Evolutionary conservation across 2,329 filamentous ascomycete genomes (phyloP).

Genomic region (Diaporthe sp.): DNA sequence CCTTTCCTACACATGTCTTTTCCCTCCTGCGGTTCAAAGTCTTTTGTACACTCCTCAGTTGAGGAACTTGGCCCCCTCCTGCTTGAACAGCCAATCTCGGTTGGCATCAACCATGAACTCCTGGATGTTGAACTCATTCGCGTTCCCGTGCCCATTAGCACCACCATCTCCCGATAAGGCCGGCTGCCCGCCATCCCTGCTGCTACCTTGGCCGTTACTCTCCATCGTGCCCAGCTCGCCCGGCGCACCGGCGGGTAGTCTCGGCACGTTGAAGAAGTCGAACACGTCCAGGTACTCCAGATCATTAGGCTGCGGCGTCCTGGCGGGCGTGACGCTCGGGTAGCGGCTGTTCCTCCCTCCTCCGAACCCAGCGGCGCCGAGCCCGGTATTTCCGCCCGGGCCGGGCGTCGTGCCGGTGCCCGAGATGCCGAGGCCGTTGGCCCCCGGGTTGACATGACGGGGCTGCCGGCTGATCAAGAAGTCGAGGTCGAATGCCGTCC

Average conservation of each 20-base stretch:
- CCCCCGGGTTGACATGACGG: constrained; percentile 54
- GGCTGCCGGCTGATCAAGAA: constrained; percentile 90
- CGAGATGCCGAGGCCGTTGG: constrained; percentile 35
- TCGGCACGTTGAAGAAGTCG: constrained; percentile 93
- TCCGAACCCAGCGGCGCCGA: constrained; percentile 42
- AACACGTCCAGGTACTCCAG: constrained; percentile 94
- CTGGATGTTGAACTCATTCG: constrained; percentile 81
- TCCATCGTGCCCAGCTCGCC: constrained; percentile 47
- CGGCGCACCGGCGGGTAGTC: constrained; percentile 68
- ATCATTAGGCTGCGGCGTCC: constrained; percentile 83
- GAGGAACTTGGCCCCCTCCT: constrained; percentile 53
- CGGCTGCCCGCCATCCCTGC: constrained; percentile 42
- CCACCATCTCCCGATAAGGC: constrained; percentile 33
- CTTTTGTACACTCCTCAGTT: constrained; percentile 15
- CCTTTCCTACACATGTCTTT: neutral
- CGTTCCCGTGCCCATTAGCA: constrained; percentile 44
- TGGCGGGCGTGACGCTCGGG: constrained; percentile 70
- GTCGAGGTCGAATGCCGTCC: constrained; percentile 91
- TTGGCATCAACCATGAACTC: constrained; percentile 83
- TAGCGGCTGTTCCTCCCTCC: constrained; percentile 57
- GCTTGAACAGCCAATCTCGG: constrained; percentile 81
- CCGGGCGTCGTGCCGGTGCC: constrained; percentile 20
- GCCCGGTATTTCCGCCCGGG: constrained; percentile 35
- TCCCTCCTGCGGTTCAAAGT: no score
- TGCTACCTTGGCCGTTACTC: constrained; percentile 44